A percentile compares a stretch with the other conserved stretches of the same genome.
Conservation (phyloP, 164 flowering plant species). For the Paratinospora sagittata region DNA sequence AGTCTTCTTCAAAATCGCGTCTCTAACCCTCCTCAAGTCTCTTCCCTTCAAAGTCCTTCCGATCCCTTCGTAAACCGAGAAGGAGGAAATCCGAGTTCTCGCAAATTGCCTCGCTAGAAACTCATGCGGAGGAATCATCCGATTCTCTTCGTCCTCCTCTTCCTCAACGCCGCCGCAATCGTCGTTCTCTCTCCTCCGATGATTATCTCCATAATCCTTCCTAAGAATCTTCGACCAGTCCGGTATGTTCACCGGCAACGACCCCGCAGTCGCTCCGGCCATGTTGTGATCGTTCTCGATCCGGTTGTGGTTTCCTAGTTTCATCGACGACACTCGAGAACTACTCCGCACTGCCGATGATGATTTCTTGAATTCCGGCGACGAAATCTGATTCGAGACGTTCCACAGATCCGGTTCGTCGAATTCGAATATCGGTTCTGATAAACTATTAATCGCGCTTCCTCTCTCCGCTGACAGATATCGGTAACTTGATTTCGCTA, state of each 20-base stretch:
- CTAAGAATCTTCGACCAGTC: conserved; percentile 4
- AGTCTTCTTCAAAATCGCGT: conserved; percentile 28
- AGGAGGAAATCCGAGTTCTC: conserved; percentile 18
- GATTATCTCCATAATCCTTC: too few species aligned
- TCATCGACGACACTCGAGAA: conserved; percentile 10
- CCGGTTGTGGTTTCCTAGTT: conserved; percentile 6
- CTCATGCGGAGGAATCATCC: conserved; percentile 26
- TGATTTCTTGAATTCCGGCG: conserved; percentile 9
- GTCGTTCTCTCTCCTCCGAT: too few species aligned
- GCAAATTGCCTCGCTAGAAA: conserved; percentile 23
- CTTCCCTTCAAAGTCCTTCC: conserved; percentile 32
- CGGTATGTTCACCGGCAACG: conserved; percentile 3
- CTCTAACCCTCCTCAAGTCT: conserved; percentile 28
- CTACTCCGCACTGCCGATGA: too few species aligned
- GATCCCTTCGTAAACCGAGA: conserved; percentile 28
- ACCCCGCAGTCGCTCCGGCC: neutral
- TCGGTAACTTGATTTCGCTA: conserved; percentile 12
- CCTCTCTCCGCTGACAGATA: conserved; percentile 7
- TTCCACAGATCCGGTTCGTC: conserved; percentile 25
- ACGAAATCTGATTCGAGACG: neutral
- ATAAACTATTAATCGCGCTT: neutral
- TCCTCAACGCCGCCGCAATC: too few species aligned
- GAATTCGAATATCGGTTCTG: conserved; percentile 19
- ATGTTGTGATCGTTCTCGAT: neutral
- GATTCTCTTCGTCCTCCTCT: conserved; percentile 15